Conservation (phyloP, 768 basidiomycete species). For the Russula virescens region DNA sequence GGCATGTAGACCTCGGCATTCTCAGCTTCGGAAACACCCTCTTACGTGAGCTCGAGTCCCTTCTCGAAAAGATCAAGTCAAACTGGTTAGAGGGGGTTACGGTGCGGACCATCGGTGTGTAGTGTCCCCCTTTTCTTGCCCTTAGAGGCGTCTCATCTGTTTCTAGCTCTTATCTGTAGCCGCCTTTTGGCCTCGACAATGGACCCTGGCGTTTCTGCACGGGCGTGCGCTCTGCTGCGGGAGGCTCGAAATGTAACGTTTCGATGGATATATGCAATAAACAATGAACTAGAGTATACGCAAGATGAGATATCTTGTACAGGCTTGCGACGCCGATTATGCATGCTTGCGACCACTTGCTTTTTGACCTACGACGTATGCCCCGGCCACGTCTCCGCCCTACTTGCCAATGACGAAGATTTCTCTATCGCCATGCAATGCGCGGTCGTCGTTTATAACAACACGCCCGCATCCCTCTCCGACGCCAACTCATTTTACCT, state of each 20-base stretch:
- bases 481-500: background rate
- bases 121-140: no score
- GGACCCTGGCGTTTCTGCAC: background rate
- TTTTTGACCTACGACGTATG: slow-evolving; percentile 15
- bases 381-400: background rate
- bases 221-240: slow-evolving; percentile 1
- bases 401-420: slow-evolving; percentile 1
- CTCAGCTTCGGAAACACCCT: slow-evolving; percentile 36
- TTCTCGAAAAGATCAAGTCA: slow-evolving; percentile 33
- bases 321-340: slow-evolving; percentile 4
- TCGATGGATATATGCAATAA: slow-evolving; percentile 2
- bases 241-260: slow-evolving; percentile 7
- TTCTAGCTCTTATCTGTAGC: slow-evolving; percentile 1
- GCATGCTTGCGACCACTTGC: slow-evolving; percentile 8
- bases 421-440: slow-evolving; percentile 12
- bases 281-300: background rate
- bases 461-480: background rate
- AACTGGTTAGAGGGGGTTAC: slow-evolving; percentile 36
- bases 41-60: slow-evolving; percentile 33
- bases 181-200: slow-evolving; percentile 9
- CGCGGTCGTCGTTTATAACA: slow-evolving; percentile 12
- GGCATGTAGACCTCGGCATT: slow-evolving; percentile 39
- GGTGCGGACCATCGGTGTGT: slow-evolving; percentile 14
- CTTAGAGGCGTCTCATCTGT: background rate
- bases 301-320: background rate